Base-by-base conservation (phyloP, 208 protist species). In the Blechomonas ayalai region DNA sequence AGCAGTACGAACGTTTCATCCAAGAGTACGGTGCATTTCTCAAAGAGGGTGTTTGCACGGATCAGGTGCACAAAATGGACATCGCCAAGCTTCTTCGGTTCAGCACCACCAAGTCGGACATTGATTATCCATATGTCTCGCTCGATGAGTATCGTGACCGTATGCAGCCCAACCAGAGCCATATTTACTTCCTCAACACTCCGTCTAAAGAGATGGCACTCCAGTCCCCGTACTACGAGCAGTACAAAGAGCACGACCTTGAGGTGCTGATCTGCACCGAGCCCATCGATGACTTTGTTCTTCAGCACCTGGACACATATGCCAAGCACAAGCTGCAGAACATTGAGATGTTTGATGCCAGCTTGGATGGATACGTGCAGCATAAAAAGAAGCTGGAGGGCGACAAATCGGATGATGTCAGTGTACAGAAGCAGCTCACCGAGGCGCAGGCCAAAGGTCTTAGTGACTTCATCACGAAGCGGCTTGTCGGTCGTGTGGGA, bases 111-210 rank as follows among this genome's bases (percentile, higher is more conserved):
- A 76, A 86, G 50, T 76, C 63, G 16, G 72, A 78, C 37, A 61
- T 80, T 28, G 73, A 83, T 46, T 90, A 78, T 44, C 73, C 73
- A 3, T 73, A 84, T 44, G 73, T 91, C n/a, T 90, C 86, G 1
- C 73, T 99, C 3, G 84, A 97, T 45, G 95, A 97, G 35, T 99
- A 99, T 72, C 80, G 96, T 28, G 67, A 81, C n/a, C 88, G 97
- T 41, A 97, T 97, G 91, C 67, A 80, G 60, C 62, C 71, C n/a
- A 90, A 94, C 39, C 93, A 98, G 74, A 87, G 76, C 0, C 69
- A 93, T 25, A 97, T 99, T 58, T 99, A 97, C 72, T 99, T 96
- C 74, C 59, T 98, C 10, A 77, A 85, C 48, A 83, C 83, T 20
- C 82, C 91, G 4, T 76, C 55, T 18, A 90, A 94, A 52, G 67